Base-by-base conservation (phyloP, 148 eudicot genomes). In the Fagopyrum homotropicum region DNA sequence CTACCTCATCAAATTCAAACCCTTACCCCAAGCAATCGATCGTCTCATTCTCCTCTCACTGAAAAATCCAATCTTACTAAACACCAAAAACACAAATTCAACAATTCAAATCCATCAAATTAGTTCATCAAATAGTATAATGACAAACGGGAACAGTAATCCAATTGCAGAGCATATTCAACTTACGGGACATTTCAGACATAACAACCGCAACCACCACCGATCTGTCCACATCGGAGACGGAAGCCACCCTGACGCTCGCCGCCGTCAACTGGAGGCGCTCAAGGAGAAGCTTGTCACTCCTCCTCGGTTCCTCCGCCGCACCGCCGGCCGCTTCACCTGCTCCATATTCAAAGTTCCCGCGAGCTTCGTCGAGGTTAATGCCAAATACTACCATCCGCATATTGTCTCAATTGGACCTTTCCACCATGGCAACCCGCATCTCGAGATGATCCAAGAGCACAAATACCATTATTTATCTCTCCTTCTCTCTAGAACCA, bases 331-430 rank as follows among this genome's bases (percentile, higher is more conserved):
- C 8, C 76, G 84, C 26, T 63, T 75, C 69, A 79, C 86, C 6
- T 93, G 98, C 80, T 88, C 86, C 63, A 93, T 90, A 55, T 94
- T 87, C 85, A 79, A 79, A 68, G 95, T 86, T 69, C 98, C 98
- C 5, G 77, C 85, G 26, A 88, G 81, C 80, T 83, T 89, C 17
- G 75, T 78, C 9, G 84, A 87, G 35, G 69, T 81, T 30, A 89
- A 93, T 74, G 86, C 84, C 11, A 50, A 60, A 26, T 78, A 87
- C 29, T 89, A 91, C 77, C 78, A 82, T 14, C 98, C 98, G 0
- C 82, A 83, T 64, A 85, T 91, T 7, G 82, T 91, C 77, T 91
- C 97, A 1, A 79, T 91, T 40, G 97, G 97, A 5, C 97, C 97
- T 0, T 85, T 79, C 80, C 96, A 92, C 81, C 91, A 83, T 70